These are phyloP conservation scores for Turritis glabra DNA, from an alignment of 345 rosid species.

Conservation along the genomic window DNA sequence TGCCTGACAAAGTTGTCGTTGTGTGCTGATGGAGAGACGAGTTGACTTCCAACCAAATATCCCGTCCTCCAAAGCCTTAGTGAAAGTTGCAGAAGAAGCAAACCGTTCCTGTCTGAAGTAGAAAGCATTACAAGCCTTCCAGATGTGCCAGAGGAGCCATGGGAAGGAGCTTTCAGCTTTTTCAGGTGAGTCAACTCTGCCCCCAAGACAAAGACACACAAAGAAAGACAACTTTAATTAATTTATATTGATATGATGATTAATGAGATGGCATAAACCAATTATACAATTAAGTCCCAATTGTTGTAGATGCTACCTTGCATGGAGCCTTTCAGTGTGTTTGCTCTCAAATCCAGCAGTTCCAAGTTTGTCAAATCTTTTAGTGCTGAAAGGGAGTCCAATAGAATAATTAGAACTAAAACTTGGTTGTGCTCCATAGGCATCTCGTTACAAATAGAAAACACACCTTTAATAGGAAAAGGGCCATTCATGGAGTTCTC, in stretches of 20 bases:
- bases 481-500: background rate
- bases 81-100: too few species aligned
- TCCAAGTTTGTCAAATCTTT: conserved; percentile 2
- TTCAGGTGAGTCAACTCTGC: background rate
- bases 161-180: background rate
- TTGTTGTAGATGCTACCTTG: background rate
- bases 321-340: background rate
- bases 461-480: background rate
- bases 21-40: too few species aligned
- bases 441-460: background rate
- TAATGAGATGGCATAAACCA: background rate
- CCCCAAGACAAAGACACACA: background rate
- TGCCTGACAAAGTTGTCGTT: too few species aligned
- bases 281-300: background rate
- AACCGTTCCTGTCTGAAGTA: too few species aligned
- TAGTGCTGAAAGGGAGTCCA: background rate
- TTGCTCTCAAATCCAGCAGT: background rate
- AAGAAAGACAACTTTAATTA: too few species aligned
- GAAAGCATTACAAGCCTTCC: too few species aligned
- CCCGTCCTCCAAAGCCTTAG: too few species aligned
- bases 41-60: too few species aligned
- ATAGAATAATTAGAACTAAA: background rate
- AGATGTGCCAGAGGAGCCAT: too few species aligned
- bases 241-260: background rate
- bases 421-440: background rate